Conservation (phyloP, 148 eudicot species). For the Cornus kousa region DNA sequence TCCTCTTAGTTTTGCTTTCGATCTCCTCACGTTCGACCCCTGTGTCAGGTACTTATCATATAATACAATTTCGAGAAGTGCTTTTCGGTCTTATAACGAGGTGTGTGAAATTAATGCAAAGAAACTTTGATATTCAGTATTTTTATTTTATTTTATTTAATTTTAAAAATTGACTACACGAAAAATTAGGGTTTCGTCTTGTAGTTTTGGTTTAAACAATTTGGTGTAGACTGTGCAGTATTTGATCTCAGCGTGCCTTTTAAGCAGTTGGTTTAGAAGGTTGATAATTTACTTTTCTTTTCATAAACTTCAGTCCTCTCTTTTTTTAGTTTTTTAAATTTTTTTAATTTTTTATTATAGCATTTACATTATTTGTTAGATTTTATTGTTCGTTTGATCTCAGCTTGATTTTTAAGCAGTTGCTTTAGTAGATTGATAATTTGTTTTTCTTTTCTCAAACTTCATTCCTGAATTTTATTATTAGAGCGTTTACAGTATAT, state of each 20-base stretch:
- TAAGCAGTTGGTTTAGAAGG: not conserved
- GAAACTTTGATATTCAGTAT: not conserved
- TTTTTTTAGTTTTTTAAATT: too few species aligned
- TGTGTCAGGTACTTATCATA: not conserved
- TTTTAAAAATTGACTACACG: not conserved
- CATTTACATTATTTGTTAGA: too few species aligned
- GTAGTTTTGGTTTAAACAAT: not conserved
- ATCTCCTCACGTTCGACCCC: constrained; percentile 12
- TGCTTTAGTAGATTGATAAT: not conserved
- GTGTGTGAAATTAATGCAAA: not conserved
- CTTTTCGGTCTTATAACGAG: not conserved
- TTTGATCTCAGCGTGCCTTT: not conserved
- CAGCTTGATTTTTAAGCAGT: not conserved
- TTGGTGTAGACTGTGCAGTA: not conserved
- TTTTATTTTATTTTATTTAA: not conserved
- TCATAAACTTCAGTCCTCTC: too few species aligned
- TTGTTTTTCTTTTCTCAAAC: not conserved
- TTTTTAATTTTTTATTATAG: too few species aligned
- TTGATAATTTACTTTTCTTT: not conserved
- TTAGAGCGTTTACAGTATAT: too few species aligned
- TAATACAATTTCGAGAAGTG: not conserved
- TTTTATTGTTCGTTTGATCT: too few species aligned
- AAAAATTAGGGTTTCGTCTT: not conserved
- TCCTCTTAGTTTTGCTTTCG: constrained; percentile 14
- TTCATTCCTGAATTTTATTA: not conserved